Evolutionary conservation across 2,329 filamentous ascomycete species (phyloP).

Genomic region (Raffaelea ambrosiae): DNA sequence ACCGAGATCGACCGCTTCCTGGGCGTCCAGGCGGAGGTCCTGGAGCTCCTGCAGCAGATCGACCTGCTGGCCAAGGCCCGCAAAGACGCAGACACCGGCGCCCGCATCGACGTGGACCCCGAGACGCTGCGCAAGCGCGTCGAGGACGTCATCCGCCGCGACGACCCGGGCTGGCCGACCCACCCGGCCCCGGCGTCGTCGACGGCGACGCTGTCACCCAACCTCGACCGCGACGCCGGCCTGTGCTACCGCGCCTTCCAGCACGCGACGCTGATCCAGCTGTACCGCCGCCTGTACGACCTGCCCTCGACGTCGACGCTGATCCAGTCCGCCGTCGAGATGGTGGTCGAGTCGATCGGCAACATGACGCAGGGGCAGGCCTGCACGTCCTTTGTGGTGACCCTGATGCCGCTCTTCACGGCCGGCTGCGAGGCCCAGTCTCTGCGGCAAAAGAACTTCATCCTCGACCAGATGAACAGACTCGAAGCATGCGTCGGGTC

Average conservation of each 20-base stretch:
- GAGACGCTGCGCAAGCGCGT: neutral
- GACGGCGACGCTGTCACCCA: neutral
- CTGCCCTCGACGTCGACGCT: constrained; percentile 5
- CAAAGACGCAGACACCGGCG: neutral
- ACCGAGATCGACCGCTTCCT: constrained; percentile 9
- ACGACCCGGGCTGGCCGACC: neutral
- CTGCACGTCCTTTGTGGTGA: constrained; percentile 8
- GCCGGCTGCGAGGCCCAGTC: constrained; percentile 7
- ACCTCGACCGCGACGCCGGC: constrained; percentile 2
- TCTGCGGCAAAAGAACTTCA: constrained; percentile 7
- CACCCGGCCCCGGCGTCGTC: no score
- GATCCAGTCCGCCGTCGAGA: constrained; percentile 5
- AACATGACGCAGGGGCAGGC: constrained; percentile 8
- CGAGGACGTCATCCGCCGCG: neutral
- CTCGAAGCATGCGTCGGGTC: neutral
- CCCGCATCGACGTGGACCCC: neutral
- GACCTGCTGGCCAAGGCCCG: constrained; percentile 2
- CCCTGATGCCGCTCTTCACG: constrained; percentile 9
- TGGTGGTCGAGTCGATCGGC: constrained; percentile 4
- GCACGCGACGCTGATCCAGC: constrained; percentile 10
- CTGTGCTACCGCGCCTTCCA: constrained; percentile 9
- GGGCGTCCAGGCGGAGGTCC: constrained; percentile 8
- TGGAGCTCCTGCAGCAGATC: constrained; percentile 9
- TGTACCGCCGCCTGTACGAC: constrained; percentile 9
- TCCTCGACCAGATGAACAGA: neutral